phyloP scores from a whole-genome alignment of 352 stramenopile species.

The Globisporangium cederbergense region DNA sequence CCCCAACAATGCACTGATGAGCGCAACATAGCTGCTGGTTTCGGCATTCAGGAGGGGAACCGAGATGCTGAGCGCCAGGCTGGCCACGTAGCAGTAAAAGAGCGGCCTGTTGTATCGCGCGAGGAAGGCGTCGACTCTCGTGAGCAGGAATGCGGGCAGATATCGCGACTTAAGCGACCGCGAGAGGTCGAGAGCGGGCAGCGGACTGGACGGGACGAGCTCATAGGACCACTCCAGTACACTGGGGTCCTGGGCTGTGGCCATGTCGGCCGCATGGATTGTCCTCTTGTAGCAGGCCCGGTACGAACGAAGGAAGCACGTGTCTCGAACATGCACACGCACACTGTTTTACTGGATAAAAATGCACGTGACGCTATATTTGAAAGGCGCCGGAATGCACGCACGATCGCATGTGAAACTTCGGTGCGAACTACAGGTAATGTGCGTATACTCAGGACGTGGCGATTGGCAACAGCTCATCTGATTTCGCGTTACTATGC shows the following conservation, averaged over 20 bases:
- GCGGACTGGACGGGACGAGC: slow-evolving; percentile 24
- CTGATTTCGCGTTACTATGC: too few relatives aligned
- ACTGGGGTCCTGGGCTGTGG: not conserved
- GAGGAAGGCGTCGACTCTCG: slow-evolving; percentile 22
- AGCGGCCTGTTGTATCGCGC: slow-evolving; percentile 22
- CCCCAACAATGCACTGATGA: slow-evolving; percentile 21
- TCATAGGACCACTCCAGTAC: slow-evolving; percentile 19
- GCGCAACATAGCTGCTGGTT: slow-evolving; percentile 13
- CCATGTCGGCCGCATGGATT: slow-evolving; percentile 5
- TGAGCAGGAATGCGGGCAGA: slow-evolving; percentile 19
- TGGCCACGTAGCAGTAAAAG: slow-evolving; percentile 15
- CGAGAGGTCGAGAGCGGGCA: slow-evolving; percentile 32
- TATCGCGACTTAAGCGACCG: slow-evolving; percentile 32
- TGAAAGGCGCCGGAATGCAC: not conserved
- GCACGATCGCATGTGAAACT: slow-evolving; percentile 1
- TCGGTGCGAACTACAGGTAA: not conserved
- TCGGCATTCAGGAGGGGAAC: slow-evolving; percentile 20
- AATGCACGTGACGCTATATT: not conserved
- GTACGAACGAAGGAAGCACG: not conserved
- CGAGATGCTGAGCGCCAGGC: slow-evolving; percentile 21
- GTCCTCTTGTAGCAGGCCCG: not conserved
- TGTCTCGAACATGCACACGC: not conserved
- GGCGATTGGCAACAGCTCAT: too few relatives aligned
- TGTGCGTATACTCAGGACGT: not conserved
- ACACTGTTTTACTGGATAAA: not conserved